These are phyloP conservation scores for Solanum sparsipilum DNA, from an alignment of 257 asterid species.

Conservation along the genomic window DNA sequence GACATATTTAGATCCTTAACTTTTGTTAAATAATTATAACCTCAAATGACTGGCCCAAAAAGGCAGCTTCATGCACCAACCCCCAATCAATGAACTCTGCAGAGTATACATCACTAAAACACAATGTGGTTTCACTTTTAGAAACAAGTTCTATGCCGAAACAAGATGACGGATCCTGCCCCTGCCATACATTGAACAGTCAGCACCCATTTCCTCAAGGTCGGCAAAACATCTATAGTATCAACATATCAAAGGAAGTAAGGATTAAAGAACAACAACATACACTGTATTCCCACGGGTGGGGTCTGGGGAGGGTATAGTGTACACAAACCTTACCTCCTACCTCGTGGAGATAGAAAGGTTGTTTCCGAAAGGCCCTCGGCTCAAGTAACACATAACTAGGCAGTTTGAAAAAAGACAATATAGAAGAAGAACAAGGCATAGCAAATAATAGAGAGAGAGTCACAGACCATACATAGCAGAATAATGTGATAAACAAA, in stretches of 20 bases:
- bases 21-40: conserved; percentile 21
- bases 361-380: neutral
- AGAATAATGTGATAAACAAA: neutral
- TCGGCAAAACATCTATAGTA: neutral
- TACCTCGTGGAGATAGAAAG: neutral
- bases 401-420: neutral
- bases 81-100: conserved; percentile 60
- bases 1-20: conserved; percentile 1
- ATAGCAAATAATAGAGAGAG: neutral
- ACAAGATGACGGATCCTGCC: conserved; percentile 49
- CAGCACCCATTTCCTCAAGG: neutral
- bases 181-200: conserved; percentile 14
- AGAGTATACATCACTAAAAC: conserved; percentile 60
- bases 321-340: neutral
- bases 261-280: neutral
- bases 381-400: neutral
- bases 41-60: conserved; percentile 46
- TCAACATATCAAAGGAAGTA: neutral
- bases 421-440: neutral
- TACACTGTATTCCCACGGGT: neutral
- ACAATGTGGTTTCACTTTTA: conserved; percentile 26
- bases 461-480: neutral
- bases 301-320: neutral
- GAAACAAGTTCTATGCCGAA: conserved; percentile 31
- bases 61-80: conserved; percentile 29